phyloP scores from a whole-genome alignment of 805 yeast species.

The Peterozyma xylosa region DNA sequence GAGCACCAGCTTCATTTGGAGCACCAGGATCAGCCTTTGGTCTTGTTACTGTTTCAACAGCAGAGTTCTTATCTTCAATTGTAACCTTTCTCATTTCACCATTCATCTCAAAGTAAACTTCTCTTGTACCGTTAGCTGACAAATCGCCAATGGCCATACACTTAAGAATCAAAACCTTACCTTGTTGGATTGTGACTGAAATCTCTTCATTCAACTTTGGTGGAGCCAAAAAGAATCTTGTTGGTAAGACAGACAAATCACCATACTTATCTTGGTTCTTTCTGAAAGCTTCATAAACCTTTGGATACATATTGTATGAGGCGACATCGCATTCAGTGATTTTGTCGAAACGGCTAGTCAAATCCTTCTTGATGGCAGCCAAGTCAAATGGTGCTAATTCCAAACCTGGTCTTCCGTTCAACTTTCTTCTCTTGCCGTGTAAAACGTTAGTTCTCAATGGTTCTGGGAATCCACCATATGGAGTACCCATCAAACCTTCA shows the following conservation, averaged over 20 bases:
- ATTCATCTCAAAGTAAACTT: conserved; percentile 94
- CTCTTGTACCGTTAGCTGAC: conserved; percentile 85
- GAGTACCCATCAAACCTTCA: conserved; percentile 99
- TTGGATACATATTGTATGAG: conserved; percentile 95
- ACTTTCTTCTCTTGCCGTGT: conserved; percentile 86
- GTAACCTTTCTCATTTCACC: conserved; percentile 97
- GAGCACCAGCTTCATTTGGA: conserved; percentile 93
- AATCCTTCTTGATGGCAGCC: conserved; percentile 61
- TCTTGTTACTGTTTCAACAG: conserved; percentile 78
- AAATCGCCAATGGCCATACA: conserved; percentile 90
- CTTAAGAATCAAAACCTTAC: conserved; percentile 88
- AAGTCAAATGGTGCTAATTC: conserved; percentile 81
- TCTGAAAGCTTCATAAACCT: conserved; percentile 86
- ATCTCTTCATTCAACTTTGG: conserved; percentile 86
- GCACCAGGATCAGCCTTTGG: conserved; percentile 86
- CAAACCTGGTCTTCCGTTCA: conserved; percentile 88
- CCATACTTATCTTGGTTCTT: conserved; percentile 73
- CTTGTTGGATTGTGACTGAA: conserved; percentile 84
- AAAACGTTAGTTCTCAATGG: conserved; percentile 90
- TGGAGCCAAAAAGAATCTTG: conserved; percentile 82
- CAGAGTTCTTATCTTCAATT: conserved; percentile 80
- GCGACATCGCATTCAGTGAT: conserved; percentile 88
- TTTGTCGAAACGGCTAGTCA: conserved; percentile 69
- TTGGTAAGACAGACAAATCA: conserved; percentile 91
- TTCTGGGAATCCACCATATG: conserved; percentile 99